Evolutionary conservation across 345 rosid genomes (phyloP), one percentile per base, ranked within the genome.

Genomic region (Lepidium aucheri): DNA sequence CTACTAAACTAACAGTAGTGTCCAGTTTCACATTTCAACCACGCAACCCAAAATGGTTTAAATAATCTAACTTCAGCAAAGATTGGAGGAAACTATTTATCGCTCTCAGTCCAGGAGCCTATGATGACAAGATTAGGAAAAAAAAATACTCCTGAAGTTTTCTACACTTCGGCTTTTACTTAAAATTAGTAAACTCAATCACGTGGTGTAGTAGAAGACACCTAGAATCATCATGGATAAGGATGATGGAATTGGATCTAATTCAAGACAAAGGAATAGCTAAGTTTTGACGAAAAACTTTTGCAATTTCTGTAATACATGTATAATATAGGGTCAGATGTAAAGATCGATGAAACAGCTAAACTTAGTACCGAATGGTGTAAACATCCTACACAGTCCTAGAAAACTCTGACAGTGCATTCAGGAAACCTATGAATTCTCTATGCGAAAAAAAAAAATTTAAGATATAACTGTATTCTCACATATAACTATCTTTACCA

Each of bases 301-400:
- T 28, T 32, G 45, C 17, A 60, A 41, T 11, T 52, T 32, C 43
- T 51, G 33, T 30, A 52, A 15, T 8, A 69, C 38, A 41, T 9
- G 26, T 56, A 26, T 32, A 12, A 53, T 20, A 59, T 17, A 20
- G 44, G 34, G 8, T 51, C 9, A 14, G 43, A 34, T 6, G 28
- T 30, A 50, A n/a, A 18, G 36, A 41, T 69, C 46, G n/a, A n/a
- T n/a, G n/a, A 70, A 60, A 60, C 53, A 62, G 55, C 55, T 53
- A 43, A 34, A 42, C 4, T 24, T 69, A 17, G 44, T 50, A 34
- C 24, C 24, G 7, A 47, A 47, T 53, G 47, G 47, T 70, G 42
- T 15, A 38, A 41, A 41, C 52, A 30, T 59, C 44, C 16, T 24
- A 26, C 41, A 40, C 41, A 40, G 36, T 51, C 28, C 44, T 8